Conservation (phyloP, 139 green algal species). For the Haematococcus sp. region DNA sequence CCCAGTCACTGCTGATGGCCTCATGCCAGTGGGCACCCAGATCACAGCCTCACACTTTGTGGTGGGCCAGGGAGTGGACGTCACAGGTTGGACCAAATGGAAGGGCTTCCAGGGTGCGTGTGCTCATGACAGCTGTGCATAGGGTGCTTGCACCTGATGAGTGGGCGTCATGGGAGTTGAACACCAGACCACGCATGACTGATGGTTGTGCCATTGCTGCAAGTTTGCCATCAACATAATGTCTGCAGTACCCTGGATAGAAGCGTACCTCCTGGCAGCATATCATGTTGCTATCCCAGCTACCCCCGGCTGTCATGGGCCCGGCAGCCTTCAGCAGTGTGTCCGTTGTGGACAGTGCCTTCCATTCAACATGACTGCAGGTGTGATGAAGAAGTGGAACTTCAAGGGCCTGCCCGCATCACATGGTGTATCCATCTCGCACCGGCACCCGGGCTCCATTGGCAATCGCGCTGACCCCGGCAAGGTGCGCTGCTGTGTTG, state of each 20-base stretch:
- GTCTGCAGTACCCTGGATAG: no score
- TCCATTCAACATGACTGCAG: constrained; percentile 21
- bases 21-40: constrained; percentile 82
- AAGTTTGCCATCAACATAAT: no score
- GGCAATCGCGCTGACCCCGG: constrained; percentile 72
- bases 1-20: constrained; percentile 72
- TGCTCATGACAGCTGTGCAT: no score
- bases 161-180: no score
- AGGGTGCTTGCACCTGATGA: no score
- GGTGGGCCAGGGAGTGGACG: constrained; percentile 91
- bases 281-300: no score
- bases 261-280: no score
- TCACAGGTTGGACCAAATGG: constrained; percentile 85
- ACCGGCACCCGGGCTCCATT: constrained; percentile 57
- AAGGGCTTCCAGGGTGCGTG: constrained; percentile 86
- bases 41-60: constrained; percentile 85
- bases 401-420: constrained; percentile 87
- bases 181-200: no score
- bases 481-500: no score
- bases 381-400: constrained; percentile 92
- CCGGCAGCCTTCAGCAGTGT: no score
- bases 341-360: background rate
- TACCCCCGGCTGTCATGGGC: no score
- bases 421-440: constrained; percentile 84
- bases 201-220: background rate